These are phyloP conservation scores for Ambrosia trifida DNA, from an alignment of 129 eudicot species.

Conservation along the genomic window DNA sequence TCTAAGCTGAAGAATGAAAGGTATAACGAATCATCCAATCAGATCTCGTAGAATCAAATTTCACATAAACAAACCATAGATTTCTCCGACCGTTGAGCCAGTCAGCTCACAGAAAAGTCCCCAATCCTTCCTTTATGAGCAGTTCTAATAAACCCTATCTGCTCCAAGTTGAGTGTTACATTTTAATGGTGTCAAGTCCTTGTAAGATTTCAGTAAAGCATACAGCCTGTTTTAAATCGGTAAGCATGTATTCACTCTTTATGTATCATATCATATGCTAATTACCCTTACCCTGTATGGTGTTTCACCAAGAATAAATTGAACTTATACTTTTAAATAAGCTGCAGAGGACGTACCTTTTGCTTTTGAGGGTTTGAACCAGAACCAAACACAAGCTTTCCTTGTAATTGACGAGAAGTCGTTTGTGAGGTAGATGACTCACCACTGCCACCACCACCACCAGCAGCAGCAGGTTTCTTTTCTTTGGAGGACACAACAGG, in stretches of 20 bases:
- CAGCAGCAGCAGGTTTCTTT: conserved; percentile 47
- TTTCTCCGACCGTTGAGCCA: background rate
- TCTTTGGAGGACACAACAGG: conserved; percentile 56
- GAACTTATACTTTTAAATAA: background rate
- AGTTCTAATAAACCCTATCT: background rate
- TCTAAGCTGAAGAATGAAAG: background rate
- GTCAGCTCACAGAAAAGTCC: background rate
- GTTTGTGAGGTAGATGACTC: conserved; percentile 60
- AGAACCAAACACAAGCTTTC: conserved; percentile 93
- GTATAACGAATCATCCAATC: background rate
- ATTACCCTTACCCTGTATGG: background rate
- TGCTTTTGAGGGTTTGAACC: conserved; percentile 61
- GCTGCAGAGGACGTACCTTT: conserved; percentile 51
- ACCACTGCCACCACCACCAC: conserved; percentile 24
- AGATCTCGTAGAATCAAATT: background rate
- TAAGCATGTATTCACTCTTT: too few species aligned
- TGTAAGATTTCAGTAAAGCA: background rate
- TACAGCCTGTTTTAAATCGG: too few species aligned
- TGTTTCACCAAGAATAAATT: background rate
- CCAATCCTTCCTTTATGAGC: background rate
- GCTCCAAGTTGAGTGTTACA: background rate
- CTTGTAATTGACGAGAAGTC: conserved; percentile 69
- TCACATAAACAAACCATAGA: background rate
- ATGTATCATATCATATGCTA: background rate
- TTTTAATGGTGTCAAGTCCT: background rate